Percentiles rank a stretch among this genome's conserved stretches.
phyloP scores from a whole-genome alignment of 2,329 filamentous ascomycete genomes.

The Fusarium sp. region DNA sequence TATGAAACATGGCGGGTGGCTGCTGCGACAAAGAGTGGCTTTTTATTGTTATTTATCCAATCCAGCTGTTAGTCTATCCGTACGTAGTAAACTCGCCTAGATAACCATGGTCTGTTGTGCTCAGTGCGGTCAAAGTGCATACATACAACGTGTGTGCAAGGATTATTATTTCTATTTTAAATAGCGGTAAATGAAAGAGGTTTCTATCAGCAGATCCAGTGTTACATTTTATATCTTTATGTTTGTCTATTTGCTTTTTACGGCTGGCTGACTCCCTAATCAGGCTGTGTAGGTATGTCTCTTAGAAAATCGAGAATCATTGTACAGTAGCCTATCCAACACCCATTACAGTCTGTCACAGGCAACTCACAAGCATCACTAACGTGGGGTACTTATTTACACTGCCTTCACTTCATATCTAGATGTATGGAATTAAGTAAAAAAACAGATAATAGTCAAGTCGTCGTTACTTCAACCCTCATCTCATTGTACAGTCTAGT shows the following conservation, averaged over 20 bases:
- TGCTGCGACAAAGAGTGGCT: slow-evolving; percentile 20
- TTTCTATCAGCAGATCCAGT: slow-evolving; percentile 1
- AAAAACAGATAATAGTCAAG: background rate
- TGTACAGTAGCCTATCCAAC: background rate
- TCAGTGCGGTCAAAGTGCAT: background rate
- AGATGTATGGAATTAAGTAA: slow-evolving; percentile 3
- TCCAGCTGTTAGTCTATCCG: slow-evolving; percentile 23
- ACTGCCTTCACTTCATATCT: background rate
- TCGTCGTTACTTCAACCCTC: slow-evolving; percentile 4
- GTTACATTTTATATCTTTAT: background rate
- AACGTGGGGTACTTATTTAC: no score
- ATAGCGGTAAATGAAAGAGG: background rate
- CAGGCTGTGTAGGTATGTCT: background rate
- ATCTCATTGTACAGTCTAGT: slow-evolving; percentile 19
- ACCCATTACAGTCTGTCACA: no score
- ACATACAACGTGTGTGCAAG: background rate
- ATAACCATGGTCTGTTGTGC: no score
- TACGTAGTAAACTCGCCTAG: no score
- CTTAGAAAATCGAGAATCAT: background rate
- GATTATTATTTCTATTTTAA: background rate
- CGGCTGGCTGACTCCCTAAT: slow-evolving; percentile 5
- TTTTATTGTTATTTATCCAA: slow-evolving; percentile 8
- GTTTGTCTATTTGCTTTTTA: background rate
- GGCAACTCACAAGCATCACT: no score
- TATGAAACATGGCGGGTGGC: slow-evolving; percentile 30